phyloP scores from a whole-genome alignment of 2,329 filamentous ascomycete genomes.

The Penicillium palitans region DNA sequence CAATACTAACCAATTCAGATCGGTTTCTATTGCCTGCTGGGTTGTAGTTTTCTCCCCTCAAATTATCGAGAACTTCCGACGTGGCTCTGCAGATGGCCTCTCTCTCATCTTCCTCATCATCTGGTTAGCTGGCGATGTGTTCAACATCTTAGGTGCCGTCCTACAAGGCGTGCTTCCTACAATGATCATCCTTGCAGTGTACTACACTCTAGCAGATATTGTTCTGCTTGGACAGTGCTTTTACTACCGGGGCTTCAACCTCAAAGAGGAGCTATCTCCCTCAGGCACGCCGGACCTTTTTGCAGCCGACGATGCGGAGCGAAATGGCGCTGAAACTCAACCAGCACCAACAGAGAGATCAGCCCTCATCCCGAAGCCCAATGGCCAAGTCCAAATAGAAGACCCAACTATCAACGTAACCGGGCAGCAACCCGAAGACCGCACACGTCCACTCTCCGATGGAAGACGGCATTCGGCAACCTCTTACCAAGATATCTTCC shows the following conservation, averaged over 20 bases:
- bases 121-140: conserved; percentile 92
- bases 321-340: conserved; percentile 21
- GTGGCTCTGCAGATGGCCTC: conserved; percentile 80
- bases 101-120: conserved; percentile 89
- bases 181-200: conserved; percentile 92
- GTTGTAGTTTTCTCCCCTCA: conserved; percentile 97
- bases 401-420: neutral
- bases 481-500: conserved; percentile 50
- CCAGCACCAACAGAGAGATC: conserved; percentile 33
- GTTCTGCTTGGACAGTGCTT: conserved; percentile 88
- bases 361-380: conserved; percentile 28
- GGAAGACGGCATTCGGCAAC: conserved; percentile 30
- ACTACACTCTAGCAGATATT: conserved; percentile 89
- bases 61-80: conserved; percentile 90
- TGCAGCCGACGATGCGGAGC: conserved; percentile 16
- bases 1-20: conserved; percentile 53
- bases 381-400: conserved; percentile 18
- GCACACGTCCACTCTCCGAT: conserved; percentile 10
- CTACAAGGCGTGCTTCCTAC: conserved; percentile 90
- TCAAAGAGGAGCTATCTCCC: conserved; percentile 34
- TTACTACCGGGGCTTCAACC: conserved; percentile 82
- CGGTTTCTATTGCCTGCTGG: conserved; percentile 96
- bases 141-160: conserved; percentile 92
- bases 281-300: conserved; percentile 17
- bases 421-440: conserved; percentile 7